Evolutionary conservation across 2,329 filamentous ascomycete species (phyloP), one percentile per base, ranked within the genome.

Genomic region (Myriosclerotinia scirpicola): DNA sequence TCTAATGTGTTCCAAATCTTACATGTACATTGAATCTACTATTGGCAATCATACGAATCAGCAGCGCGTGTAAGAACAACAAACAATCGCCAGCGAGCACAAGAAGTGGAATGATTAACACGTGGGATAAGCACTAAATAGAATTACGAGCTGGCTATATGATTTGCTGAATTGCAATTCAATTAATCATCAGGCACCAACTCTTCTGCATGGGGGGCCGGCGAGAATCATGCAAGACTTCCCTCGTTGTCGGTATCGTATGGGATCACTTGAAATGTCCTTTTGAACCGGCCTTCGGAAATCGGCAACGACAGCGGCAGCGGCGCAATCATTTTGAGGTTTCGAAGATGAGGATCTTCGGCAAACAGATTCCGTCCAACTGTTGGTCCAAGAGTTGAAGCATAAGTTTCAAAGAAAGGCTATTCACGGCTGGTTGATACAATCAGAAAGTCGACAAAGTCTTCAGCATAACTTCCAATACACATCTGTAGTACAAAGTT

Each of bases 61-160:
- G 4, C 56, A 58, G 22, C 22, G 22, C 22, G 55, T 30, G 26
- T 15, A 58, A 34, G 38, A 59, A 46, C 22, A 34, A 34, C 62
- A 40, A 58, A 50, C 17, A 44, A 54, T 14, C 50, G 26, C 30
- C 26, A 52, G n/a, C 20, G 54, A 59, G 42, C 44, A 59, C 52
- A 40, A 26, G 40, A 65, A 50, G 54, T 40, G 36, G n/a, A 55
- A 59, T 52, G n/a, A 38, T 34, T 1, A 30, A 17, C 63, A 53
- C 44, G 44, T 60, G 54, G 30, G 20, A 44, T 65, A 48, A 65
- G 63, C 54, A 34, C 63, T 60, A 65, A n/a, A 22, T 22, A 12
- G 42, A 65, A 17, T 30, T 40, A 52, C 26, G 54, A 53, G 36
- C 8, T 50, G 30, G 30, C 12, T 26, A 26, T 26, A 26, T 26